Evolutionary conservation across 176 grass and related monocot genomes (phyloP).

Genomic region (Triticum turgidum): DNA sequence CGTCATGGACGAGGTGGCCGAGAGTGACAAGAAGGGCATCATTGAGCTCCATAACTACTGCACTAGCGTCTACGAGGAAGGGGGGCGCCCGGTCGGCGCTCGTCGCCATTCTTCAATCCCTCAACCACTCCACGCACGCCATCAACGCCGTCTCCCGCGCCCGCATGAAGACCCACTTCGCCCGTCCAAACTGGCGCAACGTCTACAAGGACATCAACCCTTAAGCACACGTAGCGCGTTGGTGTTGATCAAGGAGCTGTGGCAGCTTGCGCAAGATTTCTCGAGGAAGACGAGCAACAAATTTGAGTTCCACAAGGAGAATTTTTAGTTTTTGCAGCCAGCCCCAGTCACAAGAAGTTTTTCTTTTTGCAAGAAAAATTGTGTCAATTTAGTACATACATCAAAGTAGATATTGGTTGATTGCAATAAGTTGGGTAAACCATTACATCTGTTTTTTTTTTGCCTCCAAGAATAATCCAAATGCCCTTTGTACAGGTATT

Average conservation of each 20-base stretch:
- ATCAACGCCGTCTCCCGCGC: constrained; percentile 74
- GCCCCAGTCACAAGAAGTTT: neutral
- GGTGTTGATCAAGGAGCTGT: constrained; percentile 66
- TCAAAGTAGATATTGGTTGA: too few relatives aligned
- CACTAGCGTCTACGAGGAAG: constrained; percentile 93
- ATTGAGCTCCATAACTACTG: constrained; percentile 96
- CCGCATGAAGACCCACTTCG: constrained; percentile 82
- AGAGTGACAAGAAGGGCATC: constrained; percentile 62
- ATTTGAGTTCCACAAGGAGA: constrained; percentile 93
- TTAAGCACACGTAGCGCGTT: constrained; percentile 72
- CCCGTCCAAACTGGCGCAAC: constrained; percentile 70
- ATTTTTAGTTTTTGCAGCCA: constrained; percentile 47
- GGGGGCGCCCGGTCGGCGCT: constrained; percentile 74
- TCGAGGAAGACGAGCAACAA: constrained; percentile 69
- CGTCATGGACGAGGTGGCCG: constrained; percentile 78
- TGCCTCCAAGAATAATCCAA: too few relatives aligned
- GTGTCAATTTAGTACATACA: too few relatives aligned
- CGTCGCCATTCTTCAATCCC: constrained; percentile 86
- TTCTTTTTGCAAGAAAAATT: too few relatives aligned
- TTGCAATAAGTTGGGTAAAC: too few relatives aligned
- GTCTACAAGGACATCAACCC: constrained; percentile 86
- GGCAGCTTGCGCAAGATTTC: constrained; percentile 66
- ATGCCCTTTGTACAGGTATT: too few relatives aligned
- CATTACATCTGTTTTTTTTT: too few relatives aligned
- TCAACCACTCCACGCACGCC: constrained; percentile 81